phyloP scores from a whole-genome alignment of 768 basidiomycete species.

The Scleroderma bovista region DNA sequence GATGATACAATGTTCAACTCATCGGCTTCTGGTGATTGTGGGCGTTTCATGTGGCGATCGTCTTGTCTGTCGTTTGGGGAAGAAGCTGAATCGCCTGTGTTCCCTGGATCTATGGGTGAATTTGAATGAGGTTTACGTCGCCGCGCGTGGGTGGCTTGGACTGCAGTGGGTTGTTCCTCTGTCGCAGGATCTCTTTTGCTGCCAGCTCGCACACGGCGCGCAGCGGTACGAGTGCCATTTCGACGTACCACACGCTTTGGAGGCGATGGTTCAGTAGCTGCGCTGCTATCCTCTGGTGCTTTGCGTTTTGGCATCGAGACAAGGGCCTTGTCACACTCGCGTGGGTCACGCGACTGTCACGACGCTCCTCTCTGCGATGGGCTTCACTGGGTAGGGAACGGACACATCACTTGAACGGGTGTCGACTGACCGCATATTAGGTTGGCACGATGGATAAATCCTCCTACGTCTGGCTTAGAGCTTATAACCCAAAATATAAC shows the following conservation, averaged over 20 bases:
- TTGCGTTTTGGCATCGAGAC: slow-evolving; percentile 39
- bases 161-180: not conserved
- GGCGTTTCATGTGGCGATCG: too few relatives aligned
- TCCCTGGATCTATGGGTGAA: too few relatives aligned
- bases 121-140: too few relatives aligned
- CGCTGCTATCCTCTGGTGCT: slow-evolving; percentile 15
- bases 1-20: slow-evolving; percentile 23
- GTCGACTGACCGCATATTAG: slow-evolving; percentile 30
- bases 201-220: not conserved
- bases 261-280: slow-evolving; percentile 16
- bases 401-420: not conserved
- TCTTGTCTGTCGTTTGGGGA: too few relatives aligned
- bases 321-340: not conserved
- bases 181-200: not conserved
- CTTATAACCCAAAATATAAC: slow-evolving; percentile 64
- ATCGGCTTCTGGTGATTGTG: slow-evolving; percentile 13
- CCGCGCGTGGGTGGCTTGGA: not conserved
- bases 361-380: slow-evolving; percentile 34
- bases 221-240: slow-evolving; percentile 11
- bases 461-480: slow-evolving; percentile 66
- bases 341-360: slow-evolving; percentile 19
- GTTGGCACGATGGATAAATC: slow-evolving; percentile 77
- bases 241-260: slow-evolving; percentile 31
- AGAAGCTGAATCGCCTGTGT: too few relatives aligned
- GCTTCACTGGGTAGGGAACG: slow-evolving; percentile 52